These are phyloP conservation scores for Lathyrus tuberosus DNA, from an alignment of 306 rosid species.

Conservation along the genomic window DNA sequence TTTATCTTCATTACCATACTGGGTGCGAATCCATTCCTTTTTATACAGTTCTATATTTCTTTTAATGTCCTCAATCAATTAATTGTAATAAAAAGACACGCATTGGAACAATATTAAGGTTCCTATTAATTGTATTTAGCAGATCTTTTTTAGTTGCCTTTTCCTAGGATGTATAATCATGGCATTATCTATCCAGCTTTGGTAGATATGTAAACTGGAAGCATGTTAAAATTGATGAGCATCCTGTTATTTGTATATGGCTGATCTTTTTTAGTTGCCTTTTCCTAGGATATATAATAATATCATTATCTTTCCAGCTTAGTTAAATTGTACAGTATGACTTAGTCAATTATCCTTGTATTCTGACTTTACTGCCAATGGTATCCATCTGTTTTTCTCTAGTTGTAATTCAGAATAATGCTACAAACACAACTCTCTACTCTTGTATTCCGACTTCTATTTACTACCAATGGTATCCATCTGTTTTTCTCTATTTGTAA, in stretches of 20 bases:
- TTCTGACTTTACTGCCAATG: constrained; percentile 2
- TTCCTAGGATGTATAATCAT: no score
- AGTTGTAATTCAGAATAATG: not conserved
- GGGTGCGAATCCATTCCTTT: not conserved
- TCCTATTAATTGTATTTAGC: no score
- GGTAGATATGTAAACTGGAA: not conserved
- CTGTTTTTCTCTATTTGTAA: constrained; percentile 1
- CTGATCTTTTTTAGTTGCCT: not conserved
- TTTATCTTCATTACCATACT: not conserved
- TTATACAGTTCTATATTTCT: not conserved
- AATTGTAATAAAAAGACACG: not conserved
- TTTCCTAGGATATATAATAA: constrained; percentile 4
- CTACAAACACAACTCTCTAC: no score
- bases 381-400: not conserved
- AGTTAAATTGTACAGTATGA: constrained; percentile 7
- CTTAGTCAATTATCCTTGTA: constrained; percentile 1
- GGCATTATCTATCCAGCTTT: no score
- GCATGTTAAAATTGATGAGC: not conserved
- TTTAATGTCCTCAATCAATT: not conserved
- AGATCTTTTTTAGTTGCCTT: no score
- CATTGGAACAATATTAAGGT: not conserved
- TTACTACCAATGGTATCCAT: not conserved
- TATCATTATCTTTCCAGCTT: constrained; percentile 1
- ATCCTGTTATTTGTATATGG: not conserved
- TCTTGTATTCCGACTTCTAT: constrained; percentile 13